Evolutionary conservation across 768 basidiomycete genomes (phyloP).

Genomic region (Suillus sp.): DNA sequence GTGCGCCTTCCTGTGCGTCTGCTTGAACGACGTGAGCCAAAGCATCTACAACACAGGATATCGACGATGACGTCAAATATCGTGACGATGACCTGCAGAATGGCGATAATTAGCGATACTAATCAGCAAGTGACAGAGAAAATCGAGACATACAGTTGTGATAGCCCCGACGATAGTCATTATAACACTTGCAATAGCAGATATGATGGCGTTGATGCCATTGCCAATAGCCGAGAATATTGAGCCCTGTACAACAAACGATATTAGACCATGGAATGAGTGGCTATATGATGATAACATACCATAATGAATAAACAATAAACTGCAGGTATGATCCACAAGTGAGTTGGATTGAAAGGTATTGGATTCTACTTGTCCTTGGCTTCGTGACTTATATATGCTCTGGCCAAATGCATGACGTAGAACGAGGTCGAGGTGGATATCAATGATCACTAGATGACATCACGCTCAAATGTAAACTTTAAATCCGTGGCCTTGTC

Average conservation of each 20-base stretch:
- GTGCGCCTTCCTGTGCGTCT: background rate
- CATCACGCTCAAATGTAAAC: background rate
- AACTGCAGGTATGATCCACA: constrained; percentile 2
- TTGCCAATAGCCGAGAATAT: constrained; percentile 66
- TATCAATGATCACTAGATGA: background rate
- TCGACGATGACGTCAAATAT: constrained; percentile 48
- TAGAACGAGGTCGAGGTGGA: background rate
- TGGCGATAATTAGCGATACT: too few relatives aligned
- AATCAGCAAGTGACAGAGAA: background rate
- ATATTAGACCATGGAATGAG: background rate
- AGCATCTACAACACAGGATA: constrained; percentile 14
- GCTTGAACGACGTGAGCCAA: background rate
- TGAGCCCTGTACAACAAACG: constrained; percentile 46
- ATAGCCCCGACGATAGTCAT: constrained; percentile 64
- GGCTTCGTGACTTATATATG: background rate
- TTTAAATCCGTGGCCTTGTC: background rate
- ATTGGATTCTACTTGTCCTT: background rate
- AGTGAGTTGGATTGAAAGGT: background rate
- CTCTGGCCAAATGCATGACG: background rate
- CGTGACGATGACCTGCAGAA: constrained; percentile 57
- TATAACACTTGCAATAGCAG: constrained; percentile 58
- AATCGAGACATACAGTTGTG: constrained; percentile 52
- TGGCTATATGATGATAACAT: background rate
- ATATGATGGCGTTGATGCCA: constrained; percentile 60
- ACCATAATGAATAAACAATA: constrained; percentile 4